phyloP scores from a whole-genome alignment of 2,329 filamentous ascomycete species.

The Zelopaecilomyces penicillatus region DNA sequence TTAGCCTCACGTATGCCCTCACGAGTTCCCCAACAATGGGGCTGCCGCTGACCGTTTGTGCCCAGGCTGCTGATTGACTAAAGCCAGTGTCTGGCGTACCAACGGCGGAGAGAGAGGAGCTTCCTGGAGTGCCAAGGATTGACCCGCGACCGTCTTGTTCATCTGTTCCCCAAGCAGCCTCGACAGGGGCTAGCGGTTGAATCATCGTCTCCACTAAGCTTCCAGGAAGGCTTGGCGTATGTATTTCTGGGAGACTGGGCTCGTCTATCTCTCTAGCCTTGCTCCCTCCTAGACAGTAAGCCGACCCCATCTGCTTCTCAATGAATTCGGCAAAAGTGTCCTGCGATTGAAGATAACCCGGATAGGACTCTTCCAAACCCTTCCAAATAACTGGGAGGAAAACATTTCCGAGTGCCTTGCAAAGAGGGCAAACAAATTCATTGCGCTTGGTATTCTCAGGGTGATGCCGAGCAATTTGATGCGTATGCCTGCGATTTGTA shows the following conservation, averaged over 20 bases:
- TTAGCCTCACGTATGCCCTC: slow-evolving; percentile 51
- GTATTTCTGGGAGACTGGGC: slow-evolving; percentile 20
- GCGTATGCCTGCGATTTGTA: slow-evolving; percentile 72
- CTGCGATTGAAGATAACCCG: slow-evolving; percentile 57
- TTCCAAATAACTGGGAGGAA: slow-evolving; percentile 97
- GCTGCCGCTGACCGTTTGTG: slow-evolving; percentile 5
- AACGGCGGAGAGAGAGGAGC: slow-evolving; percentile 32
- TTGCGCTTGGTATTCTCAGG: slow-evolving; percentile 71
- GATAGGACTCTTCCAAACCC: slow-evolving; percentile 75
- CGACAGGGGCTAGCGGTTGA: slow-evolving; percentile 26
- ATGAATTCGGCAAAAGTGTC: slow-evolving; percentile 62
- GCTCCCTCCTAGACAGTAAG: slow-evolving; percentile 32
- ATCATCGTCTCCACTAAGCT: slow-evolving; percentile 30
- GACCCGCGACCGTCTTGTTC: slow-evolving; percentile 26
- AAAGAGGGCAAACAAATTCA: slow-evolving; percentile 93
- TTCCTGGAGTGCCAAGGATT: slow-evolving; percentile 31
- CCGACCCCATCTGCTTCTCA: slow-evolving; percentile 43
- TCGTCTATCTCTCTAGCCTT: slow-evolving; percentile 27
- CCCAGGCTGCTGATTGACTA: slow-evolving; percentile 7
- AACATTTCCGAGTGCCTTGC: slow-evolving; percentile 90
- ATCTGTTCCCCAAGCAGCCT: slow-evolving; percentile 33
- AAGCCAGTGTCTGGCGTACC: slow-evolving; percentile 17
- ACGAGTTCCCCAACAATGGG: slow-evolving; percentile 45
- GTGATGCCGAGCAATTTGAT: slow-evolving; percentile 91
- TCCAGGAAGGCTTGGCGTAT: slow-evolving; percentile 29